Conservation (phyloP, 768 basidiomycete species). For the Leccinum boreale region DNA sequence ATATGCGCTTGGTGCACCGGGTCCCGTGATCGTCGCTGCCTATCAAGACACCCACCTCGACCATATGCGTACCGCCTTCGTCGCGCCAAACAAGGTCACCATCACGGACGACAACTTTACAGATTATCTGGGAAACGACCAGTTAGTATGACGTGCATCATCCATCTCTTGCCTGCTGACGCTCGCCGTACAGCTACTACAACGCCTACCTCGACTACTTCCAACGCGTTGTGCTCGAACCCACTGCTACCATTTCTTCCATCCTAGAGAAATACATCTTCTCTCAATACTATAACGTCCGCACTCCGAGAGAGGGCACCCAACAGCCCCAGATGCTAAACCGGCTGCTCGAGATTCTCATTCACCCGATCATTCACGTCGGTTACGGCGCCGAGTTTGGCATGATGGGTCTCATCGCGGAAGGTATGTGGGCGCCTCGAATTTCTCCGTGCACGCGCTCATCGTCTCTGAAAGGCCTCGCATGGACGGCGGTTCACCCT, state of each 20-base stretch:
- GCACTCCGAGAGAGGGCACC: conserved; percentile 21
- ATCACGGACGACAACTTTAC: conserved; percentile 25
- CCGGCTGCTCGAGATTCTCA: conserved; percentile 53
- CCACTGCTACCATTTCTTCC: conserved; percentile 27
- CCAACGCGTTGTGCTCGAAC: conserved; percentile 28
- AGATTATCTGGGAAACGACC: conserved; percentile 30
- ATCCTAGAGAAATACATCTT: conserved; percentile 65
- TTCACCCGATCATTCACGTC: conserved; percentile 65
- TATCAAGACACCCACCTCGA: conserved; percentile 39
- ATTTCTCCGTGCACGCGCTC: too few relatives aligned
- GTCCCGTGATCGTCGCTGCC: conserved; percentile 38
- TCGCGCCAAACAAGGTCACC: conserved; percentile 18
- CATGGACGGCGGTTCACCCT: conserved; percentile 39
- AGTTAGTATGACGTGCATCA: conserved; percentile 15
- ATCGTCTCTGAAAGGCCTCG: too few relatives aligned
- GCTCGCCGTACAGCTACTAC: conserved; percentile 22
- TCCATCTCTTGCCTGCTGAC: neutral
- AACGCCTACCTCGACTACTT: conserved; percentile 34
- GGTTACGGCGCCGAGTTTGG: conserved; percentile 67
- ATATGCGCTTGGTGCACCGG: conserved; percentile 57
- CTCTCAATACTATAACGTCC: conserved; percentile 47
- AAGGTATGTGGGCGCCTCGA: conserved; percentile 19
- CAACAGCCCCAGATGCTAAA: conserved; percentile 56
- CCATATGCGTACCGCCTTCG: conserved; percentile 36
- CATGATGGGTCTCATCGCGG: conserved; percentile 57